Evolutionary conservation across 1,139 yeast genomes (phyloP).

Genomic region (Suhomyces bokatorum): DNA sequence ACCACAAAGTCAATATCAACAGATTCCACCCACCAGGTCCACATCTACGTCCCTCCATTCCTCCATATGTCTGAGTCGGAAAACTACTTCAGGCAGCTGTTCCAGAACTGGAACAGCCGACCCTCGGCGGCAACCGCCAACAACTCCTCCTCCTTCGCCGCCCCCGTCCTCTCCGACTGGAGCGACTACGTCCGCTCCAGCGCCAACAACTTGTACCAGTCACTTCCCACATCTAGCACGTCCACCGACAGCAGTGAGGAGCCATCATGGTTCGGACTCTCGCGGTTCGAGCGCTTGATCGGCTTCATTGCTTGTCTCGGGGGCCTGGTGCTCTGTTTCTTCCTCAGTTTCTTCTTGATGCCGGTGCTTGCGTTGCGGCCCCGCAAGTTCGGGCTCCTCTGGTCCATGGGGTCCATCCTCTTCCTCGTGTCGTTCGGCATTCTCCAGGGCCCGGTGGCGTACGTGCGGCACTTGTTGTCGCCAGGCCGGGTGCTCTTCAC

Average conservation of each 20-base stretch:
- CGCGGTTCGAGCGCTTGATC: slow-evolving; percentile 76
- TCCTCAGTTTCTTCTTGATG: slow-evolving; percentile 76
- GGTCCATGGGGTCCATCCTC: slow-evolving; percentile 89
- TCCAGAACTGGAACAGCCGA: slow-evolving; percentile 41
- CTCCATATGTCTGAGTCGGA: slow-evolving; percentile 41
- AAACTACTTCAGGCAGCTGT: slow-evolving; percentile 43
- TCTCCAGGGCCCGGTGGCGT: slow-evolving; percentile 86
- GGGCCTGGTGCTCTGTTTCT: slow-evolving; percentile 78
- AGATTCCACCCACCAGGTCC: too few relatives aligned
- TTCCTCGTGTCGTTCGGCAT: slow-evolving; percentile 90
- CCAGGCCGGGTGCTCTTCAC: slow-evolving; percentile 79
- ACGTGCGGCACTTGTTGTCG: slow-evolving; percentile 71
- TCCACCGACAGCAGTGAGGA: slow-evolving; percentile 29
- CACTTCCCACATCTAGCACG: slow-evolving; percentile 37
- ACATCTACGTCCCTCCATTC: too few relatives aligned
- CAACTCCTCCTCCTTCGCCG: slow-evolving; percentile 11
- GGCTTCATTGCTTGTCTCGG: slow-evolving; percentile 76
- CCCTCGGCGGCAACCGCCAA: slow-evolving; percentile 13
- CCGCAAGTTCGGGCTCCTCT: slow-evolving; percentile 81
- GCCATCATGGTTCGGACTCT: slow-evolving; percentile 59
- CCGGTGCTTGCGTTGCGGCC: slow-evolving; percentile 92
- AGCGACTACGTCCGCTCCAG: slow-evolving; percentile 45
- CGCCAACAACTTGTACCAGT: slow-evolving; percentile 44
- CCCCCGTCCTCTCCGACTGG: slow-evolving; percentile 46
- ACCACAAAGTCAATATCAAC: too few relatives aligned